phyloP scores from a whole-genome alignment of 164 flowering plant species.

The Euptelea pleiosperma region DNA sequence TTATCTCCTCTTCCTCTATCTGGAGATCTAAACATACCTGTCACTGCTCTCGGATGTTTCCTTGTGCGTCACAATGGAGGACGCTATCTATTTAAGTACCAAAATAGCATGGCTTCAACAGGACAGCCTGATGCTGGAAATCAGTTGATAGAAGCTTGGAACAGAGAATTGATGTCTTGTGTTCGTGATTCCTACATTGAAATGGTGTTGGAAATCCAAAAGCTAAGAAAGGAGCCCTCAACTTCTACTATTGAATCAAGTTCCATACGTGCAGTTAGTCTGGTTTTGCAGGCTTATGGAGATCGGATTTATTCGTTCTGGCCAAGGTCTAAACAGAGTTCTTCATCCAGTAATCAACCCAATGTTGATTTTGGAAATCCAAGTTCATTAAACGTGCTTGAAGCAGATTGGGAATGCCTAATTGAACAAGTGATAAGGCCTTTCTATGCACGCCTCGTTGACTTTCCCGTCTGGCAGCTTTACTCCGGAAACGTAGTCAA shows the following conservation, averaged over 20 bases:
- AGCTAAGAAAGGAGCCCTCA: constrained; percentile 62
- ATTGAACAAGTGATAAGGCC: constrained; percentile 75
- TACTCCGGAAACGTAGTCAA: constrained; percentile 81
- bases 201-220: constrained; percentile 74
- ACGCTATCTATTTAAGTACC: constrained; percentile 72
- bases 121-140: constrained; percentile 63
- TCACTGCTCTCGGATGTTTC: constrained; percentile 76
- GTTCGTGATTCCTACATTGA: constrained; percentile 88
- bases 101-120: constrained; percentile 26
- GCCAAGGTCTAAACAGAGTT: constrained; percentile 57
- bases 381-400: constrained; percentile 24
- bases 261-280: constrained; percentile 39
- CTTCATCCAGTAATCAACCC: constrained; percentile 23
- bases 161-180: constrained; percentile 84
- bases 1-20: constrained; percentile 93
- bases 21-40: constrained; percentile 50
- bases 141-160: constrained; percentile 87
- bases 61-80: constrained; percentile 84
- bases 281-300: constrained; percentile 52
- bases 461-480: constrained; percentile 93
- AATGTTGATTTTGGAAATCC: constrained; percentile 18
- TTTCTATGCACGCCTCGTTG: constrained; percentile 73
- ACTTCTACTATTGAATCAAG: constrained; percentile 48
- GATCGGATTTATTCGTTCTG: constrained; percentile 74
- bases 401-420: constrained; percentile 75